Base-by-base conservation (phyloP, 2,329 filamentous ascomycete genomes). In the Grosmannia huntii region DNA sequence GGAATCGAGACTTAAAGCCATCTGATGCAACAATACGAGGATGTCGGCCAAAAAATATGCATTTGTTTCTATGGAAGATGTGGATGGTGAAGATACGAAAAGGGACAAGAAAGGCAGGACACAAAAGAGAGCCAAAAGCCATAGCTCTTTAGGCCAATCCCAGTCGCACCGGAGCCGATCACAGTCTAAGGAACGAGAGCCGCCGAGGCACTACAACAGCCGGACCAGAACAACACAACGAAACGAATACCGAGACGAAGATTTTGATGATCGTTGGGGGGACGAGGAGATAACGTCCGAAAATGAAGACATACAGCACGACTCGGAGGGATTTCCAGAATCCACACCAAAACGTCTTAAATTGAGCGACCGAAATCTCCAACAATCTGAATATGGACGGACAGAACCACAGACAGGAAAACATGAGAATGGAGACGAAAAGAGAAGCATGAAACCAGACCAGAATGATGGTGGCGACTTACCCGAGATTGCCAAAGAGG, bases 221-320 rank as follows among this genome's bases (percentile, higher is more conserved):
- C 57, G 62, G 5, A 12, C 73, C 72, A 58, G 74, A 66, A 67
- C 69, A 70, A 68, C 69, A 72, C 62, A 61, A 69, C 63, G 67
- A 70, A 63, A 65, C 65, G 64, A 56, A 19, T 66, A 61, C 64
- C 66, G 66, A 36, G 70, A 71, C 36, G 67, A 60, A 38, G 81
- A 87, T 62, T 85, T 86, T 63, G 86, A 90, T 53, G 86, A 90
- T 66, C 76, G 87, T 57, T 95, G 90, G 89, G 89, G 84, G 1
- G 89, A 94, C 65, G 87, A 91, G 66, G 87, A 89, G 64, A 74
- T 77, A 0, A 73, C 73, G 19, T 68, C 69, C 5, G 74, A 72
- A 5, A 27, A 33, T 0, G 49, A 36, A 1, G 19, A 19, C 7
- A 28, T 41, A 1, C 51, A 14, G 1, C 76, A 77, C 25, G 76